phyloP scores from a whole-genome alignment of 1,284 basidiomycete species.

The Flammula alnicola region DNA sequence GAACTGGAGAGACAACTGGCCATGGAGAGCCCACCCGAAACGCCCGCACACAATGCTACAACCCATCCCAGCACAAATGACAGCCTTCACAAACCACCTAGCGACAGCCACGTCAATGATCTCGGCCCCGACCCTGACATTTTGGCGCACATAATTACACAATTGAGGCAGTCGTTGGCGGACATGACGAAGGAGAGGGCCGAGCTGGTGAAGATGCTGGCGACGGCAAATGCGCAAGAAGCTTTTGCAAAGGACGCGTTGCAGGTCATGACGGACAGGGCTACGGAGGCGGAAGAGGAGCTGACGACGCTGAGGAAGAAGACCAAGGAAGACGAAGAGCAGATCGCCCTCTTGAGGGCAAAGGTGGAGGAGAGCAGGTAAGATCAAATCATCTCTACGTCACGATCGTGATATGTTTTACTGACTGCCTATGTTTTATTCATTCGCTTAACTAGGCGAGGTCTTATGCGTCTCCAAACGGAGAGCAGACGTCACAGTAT shows the following conservation, averaged over 20 bases:
- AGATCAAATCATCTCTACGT: slow-evolving; percentile 24
- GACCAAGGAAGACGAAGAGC: slow-evolving; percentile 79
- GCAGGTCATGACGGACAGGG: slow-evolving; percentile 66
- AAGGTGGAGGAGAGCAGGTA: slow-evolving; percentile 93
- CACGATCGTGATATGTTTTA: neutral
- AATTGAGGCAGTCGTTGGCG: slow-evolving; percentile 63
- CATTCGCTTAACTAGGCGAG: slow-evolving; percentile 55
- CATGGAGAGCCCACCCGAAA: slow-evolving; percentile 60
- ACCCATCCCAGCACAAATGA: slow-evolving; percentile 19
- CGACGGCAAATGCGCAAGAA: slow-evolving; percentile 56
- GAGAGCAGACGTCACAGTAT: slow-evolving; percentile 73
- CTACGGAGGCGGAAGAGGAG: slow-evolving; percentile 61
- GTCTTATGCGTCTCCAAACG: slow-evolving; percentile 89
- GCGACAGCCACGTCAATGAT: slow-evolving; percentile 39
- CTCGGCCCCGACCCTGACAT: slow-evolving; percentile 70
- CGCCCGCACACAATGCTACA: slow-evolving; percentile 36
- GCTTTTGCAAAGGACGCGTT: slow-evolving; percentile 64
- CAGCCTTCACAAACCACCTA: slow-evolving; percentile 9
- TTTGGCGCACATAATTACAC: slow-evolving; percentile 72
- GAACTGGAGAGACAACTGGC: slow-evolving; percentile 76
- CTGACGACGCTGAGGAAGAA: slow-evolving; percentile 62
- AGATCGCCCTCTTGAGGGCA: slow-evolving; percentile 76
- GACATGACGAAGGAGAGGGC: slow-evolving; percentile 72
- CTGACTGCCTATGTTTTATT: slow-evolving; percentile 4
- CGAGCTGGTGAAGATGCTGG: slow-evolving; percentile 55